Evolutionary conservation across 192 early-diverging fungal species (phyloP).

Genomic region (Mortierella antarctica): DNA sequence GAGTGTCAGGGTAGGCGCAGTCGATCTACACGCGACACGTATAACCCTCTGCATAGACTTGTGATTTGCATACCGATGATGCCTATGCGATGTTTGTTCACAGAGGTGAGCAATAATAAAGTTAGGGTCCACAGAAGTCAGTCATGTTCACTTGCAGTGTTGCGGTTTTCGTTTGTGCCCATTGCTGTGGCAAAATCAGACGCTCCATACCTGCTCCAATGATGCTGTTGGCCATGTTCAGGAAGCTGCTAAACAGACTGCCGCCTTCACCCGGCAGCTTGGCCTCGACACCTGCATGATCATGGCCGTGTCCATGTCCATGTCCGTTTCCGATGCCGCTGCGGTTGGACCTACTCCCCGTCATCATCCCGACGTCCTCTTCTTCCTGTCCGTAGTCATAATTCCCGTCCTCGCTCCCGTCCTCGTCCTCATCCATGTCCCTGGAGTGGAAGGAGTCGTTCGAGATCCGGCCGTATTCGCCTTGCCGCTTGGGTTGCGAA

Average conservation of each 20-base stretch:
- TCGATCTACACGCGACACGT: too few relatives aligned
- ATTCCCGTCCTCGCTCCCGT: constrained; percentile 25
- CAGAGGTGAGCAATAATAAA: not conserved
- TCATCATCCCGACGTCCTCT: constrained; percentile 49
- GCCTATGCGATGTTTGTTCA: constrained; percentile 1
- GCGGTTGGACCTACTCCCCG: constrained; percentile 44
- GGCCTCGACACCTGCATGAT: constrained; percentile 9
- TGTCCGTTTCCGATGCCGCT: constrained; percentile 44
- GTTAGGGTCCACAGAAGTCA: not conserved
- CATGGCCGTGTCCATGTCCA: constrained; percentile 4
- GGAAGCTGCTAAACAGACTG: constrained; percentile 65
- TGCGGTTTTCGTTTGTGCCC: not conserved
- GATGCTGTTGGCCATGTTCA: constrained; percentile 95
- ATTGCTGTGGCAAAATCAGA: not conserved
- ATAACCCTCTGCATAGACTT: not conserved
- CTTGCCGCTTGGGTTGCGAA: constrained; percentile 29
- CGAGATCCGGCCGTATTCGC: constrained; percentile 41
- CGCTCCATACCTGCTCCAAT: constrained; percentile 85
- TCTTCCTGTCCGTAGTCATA: constrained; percentile 39
- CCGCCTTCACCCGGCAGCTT: constrained; percentile 65
- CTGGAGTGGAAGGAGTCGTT: constrained; percentile 43
- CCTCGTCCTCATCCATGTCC: constrained; percentile 7
- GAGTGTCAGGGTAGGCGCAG: too few relatives aligned
- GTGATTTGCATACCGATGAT: constrained; percentile 25
- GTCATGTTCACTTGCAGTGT: too few relatives aligned